Conservation (phyloP, 768 basidiomycete genomes). For the Ramaria rubella region DNA sequence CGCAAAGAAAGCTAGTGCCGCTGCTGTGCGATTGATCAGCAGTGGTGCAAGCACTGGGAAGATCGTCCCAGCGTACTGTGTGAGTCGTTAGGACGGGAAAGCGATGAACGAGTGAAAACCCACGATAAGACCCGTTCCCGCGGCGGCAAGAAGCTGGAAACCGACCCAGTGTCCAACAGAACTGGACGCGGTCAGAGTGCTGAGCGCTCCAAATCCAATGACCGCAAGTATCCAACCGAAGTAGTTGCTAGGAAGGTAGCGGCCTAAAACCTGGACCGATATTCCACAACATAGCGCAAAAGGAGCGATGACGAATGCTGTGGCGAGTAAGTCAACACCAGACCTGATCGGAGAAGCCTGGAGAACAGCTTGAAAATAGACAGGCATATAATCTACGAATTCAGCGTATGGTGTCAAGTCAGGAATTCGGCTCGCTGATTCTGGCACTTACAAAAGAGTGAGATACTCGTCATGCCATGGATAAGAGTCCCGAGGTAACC, state of each 20-base stretch:
- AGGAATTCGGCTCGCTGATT: neutral
- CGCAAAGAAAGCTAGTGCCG: constrained; percentile 19
- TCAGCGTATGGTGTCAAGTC: neutral
- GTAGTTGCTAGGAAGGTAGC: constrained; percentile 26
- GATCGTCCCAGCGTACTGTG: constrained; percentile 18
- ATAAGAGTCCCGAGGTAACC: neutral
- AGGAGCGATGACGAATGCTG: constrained; percentile 32
- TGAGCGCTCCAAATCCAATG: neutral
- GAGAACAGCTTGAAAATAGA: constrained; percentile 36
- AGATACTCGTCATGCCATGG: neutral
- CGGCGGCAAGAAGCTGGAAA: neutral
- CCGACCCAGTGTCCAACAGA: neutral
- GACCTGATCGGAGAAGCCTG: constrained; percentile 31
- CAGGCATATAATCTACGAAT: neutral
- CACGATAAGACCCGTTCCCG: neutral
- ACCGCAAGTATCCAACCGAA: neutral
- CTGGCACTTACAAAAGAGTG: neutral
- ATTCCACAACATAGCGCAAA: constrained; percentile 32
- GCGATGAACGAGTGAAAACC: constrained; percentile 11
- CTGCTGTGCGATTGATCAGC: constrained; percentile 17
- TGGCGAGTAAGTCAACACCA: constrained; percentile 31
- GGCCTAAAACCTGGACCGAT: constrained; percentile 22
- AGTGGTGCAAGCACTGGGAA: constrained; percentile 32
- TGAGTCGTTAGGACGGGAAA: constrained; percentile 27
- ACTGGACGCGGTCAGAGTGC: neutral